A percentile compares a stretch with the other conserved stretches of the same genome.
Conservation (phyloP, 257 asterid species). For the Gardenia jasminoides region DNA sequence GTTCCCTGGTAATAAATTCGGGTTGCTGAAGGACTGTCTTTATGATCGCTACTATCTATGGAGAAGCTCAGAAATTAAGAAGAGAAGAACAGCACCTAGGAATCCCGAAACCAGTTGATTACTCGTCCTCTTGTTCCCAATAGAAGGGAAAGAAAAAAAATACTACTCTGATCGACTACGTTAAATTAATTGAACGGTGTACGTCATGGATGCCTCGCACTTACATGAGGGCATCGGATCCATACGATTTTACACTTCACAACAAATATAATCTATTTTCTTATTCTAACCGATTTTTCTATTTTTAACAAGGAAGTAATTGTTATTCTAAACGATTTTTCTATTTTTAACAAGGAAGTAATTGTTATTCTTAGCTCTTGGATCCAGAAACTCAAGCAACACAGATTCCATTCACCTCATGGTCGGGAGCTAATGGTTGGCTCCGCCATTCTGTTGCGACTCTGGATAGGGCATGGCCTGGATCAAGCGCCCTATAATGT, state of each 20-base stretch:
- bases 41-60: background rate
- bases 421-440: too few relatives aligned
- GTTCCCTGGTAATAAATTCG: background rate
- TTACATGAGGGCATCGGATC: too few relatives aligned
- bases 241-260: too few relatives aligned
- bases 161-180: conserved; percentile 19
- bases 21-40: background rate
- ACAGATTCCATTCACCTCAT: too few relatives aligned
- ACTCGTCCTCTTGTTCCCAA: conserved; percentile 41
- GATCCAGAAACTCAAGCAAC: too few relatives aligned
- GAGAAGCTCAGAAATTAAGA: conserved; percentile 20
- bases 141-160: conserved; percentile 15
- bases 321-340: too few relatives aligned
- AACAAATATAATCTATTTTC: too few relatives aligned
- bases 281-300: too few relatives aligned
- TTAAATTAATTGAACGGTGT: background rate
- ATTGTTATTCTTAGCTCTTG: too few relatives aligned
- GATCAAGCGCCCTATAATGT: conserved; percentile 37
- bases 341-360: too few relatives aligned
- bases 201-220: background rate
- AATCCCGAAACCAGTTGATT: conserved; percentile 25
- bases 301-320: too few relatives aligned
- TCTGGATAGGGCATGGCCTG: conserved; percentile 7
- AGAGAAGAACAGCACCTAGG: conserved; percentile 7
- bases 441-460: too few relatives aligned